A percentile compares a stretch with the other conserved stretches of the same genome.
Evolutionary conservation across 768 basidiomycete genomes (phyloP).

Genomic region (Phlebiopsis gigantea): DNA sequence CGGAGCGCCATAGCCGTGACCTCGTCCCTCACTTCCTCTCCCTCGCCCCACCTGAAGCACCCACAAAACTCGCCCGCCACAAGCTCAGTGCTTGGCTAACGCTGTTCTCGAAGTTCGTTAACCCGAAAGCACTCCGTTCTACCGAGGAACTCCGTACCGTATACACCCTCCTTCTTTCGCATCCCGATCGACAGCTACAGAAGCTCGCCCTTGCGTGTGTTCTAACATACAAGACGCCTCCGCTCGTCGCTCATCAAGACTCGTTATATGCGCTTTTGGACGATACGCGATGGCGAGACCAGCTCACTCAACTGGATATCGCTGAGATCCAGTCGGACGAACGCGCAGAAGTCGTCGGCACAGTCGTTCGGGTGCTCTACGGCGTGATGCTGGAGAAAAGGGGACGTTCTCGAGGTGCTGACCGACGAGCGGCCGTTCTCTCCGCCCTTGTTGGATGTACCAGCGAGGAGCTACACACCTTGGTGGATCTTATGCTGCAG

Average conservation of each 20-base stretch:
- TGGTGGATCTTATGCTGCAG: slow-evolving; percentile 85
- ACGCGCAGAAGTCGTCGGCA: slow-evolving; percentile 61
- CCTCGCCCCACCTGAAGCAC: slow-evolving; percentile 32
- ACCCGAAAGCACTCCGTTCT: slow-evolving; percentile 83
- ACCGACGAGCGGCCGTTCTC: slow-evolving; percentile 72
- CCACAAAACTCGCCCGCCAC: slow-evolving; percentile 44
- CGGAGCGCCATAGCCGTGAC: slow-evolving; percentile 85
- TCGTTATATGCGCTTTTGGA: slow-evolving; percentile 69
- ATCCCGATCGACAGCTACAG: slow-evolving; percentile 80
- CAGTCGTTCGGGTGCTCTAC: slow-evolving; percentile 73
- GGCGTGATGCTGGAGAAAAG: slow-evolving; percentile 82
- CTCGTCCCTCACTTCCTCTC: slow-evolving; percentile 79
- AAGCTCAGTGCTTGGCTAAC: slow-evolving; percentile 75
- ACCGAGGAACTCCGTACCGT: slow-evolving; percentile 58
- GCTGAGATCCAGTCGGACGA: slow-evolving; percentile 47
- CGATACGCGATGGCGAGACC: slow-evolving; percentile 85
- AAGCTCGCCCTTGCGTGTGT: slow-evolving; percentile 70
- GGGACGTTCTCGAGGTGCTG: slow-evolving; percentile 60
- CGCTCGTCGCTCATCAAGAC: slow-evolving; percentile 51
- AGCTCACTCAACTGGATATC: slow-evolving; percentile 68
- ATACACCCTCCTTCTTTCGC: slow-evolving; percentile 74
- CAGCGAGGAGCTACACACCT: slow-evolving; percentile 64
- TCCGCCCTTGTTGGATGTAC: slow-evolving; percentile 63
- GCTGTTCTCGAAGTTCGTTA: slow-evolving; percentile 84
- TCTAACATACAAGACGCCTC: slow-evolving; percentile 72